Conservation (phyloP, 768 basidiomycete species). For the Podaxis sp. region DNA sequence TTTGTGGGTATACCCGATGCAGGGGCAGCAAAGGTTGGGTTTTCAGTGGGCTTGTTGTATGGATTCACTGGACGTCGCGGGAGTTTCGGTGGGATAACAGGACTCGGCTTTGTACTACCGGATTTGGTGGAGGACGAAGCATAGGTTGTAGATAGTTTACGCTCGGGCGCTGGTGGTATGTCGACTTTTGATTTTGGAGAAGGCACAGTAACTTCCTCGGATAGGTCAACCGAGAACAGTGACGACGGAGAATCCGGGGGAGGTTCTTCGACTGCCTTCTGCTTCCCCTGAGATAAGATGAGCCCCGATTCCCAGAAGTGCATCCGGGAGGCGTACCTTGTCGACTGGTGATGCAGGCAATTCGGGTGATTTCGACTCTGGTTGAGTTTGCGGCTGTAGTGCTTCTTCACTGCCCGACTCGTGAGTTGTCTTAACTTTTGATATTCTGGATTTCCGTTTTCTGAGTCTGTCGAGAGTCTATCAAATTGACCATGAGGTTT, state of each 20-base stretch:
- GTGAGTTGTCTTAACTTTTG: background rate
- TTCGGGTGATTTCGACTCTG: background rate
- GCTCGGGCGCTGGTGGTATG: background rate
- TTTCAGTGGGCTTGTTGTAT: slow-evolving; percentile 21
- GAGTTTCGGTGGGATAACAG: slow-evolving; percentile 13
- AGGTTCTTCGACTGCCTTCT: slow-evolving; percentile 4
- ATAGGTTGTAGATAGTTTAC: background rate
- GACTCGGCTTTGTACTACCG: slow-evolving; percentile 3
- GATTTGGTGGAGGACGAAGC: background rate
- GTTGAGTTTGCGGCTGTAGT: background rate
- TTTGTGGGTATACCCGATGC: slow-evolving; percentile 47
- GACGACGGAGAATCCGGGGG: slow-evolving; percentile 13
- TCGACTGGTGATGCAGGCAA: background rate
- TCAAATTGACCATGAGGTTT: background rate
- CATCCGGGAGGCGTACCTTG: background rate
- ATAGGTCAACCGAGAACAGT: slow-evolving; percentile 9
- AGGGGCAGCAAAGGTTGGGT: slow-evolving; percentile 17
- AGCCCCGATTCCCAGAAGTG: background rate
- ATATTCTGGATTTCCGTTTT: background rate
- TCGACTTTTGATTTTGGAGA: background rate
- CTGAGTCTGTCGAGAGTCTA: background rate
- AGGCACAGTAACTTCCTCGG: slow-evolving; percentile 5
- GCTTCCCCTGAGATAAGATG: slow-evolving; percentile 6
- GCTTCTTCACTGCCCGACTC: background rate
- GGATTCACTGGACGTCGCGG: slow-evolving; percentile 21